A percentile compares a stretch with the other conserved stretches of the same genome.
These are phyloP conservation scores for Leucaena leucocephala DNA, from an alignment of 306 rosid species.

Conservation along the genomic window DNA sequence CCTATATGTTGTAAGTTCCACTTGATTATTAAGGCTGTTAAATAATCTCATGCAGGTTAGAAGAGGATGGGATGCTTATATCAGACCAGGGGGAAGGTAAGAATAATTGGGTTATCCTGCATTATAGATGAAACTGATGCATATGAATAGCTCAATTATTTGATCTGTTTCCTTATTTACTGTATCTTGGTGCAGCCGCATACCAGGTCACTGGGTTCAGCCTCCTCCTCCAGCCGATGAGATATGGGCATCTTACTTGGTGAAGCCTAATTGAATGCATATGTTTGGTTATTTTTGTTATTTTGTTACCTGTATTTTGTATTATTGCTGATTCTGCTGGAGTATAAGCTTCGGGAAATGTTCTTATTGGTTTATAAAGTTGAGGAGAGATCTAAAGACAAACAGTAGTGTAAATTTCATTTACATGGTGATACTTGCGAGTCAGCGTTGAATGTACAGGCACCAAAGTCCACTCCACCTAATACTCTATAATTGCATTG, in stretches of 20 bases:
- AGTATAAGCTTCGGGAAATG: conserved; percentile 21
- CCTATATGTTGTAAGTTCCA: not conserved
- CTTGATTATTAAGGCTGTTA: conserved; percentile 22
- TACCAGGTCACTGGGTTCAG: conserved; percentile 92
- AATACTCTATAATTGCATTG: not conserved
- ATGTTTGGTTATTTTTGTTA: not conserved
- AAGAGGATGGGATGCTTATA: conserved; percentile 94
- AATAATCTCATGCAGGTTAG: conserved; percentile 73
- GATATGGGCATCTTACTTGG: conserved; percentile 87
- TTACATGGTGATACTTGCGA: not conserved
- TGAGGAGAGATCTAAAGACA: not conserved
- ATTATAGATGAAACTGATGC: not conserved
- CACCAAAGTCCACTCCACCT: not conserved
- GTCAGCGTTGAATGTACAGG: not conserved
- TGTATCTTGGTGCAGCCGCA: conserved; percentile 60
- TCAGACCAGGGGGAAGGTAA: conserved; percentile 96
- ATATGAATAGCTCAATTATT: conserved; percentile 29
- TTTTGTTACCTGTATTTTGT: conserved; percentile 6
- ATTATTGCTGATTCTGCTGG: not conserved
- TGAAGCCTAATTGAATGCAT: conserved; percentile 55
- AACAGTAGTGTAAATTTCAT: not conserved
- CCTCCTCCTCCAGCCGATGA: conserved; percentile 92
- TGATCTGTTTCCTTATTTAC: not conserved
- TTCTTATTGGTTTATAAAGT: not conserved
- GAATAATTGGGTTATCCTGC: conserved; percentile 22